Base-by-base conservation (phyloP, 306 rosid genomes). In the Quillaja saponaria region DNA sequence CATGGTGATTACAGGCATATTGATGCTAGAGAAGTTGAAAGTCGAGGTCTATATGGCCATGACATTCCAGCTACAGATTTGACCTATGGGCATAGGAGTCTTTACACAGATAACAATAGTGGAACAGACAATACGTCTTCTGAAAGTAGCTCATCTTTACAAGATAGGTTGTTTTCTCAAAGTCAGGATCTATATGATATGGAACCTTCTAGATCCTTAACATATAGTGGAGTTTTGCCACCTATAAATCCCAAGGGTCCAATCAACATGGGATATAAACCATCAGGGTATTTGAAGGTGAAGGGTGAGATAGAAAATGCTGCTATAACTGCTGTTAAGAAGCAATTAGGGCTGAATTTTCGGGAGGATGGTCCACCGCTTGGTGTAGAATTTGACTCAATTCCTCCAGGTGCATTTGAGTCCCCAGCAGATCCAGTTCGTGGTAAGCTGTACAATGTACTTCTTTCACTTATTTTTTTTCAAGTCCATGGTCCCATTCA, bases 401-500 rank as follows among this genome's bases (percentile, higher is more conserved):
- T 80, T 80, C 99, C 99, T 66, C 99, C 97, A 9, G 96, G 91
- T 68, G 96, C 97, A 66, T 94, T 94, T 66, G 97, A 94, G 72
- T 66, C 69, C 55, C 88, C 81, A 31, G 68, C 73, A 59, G 77
- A 81, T 73, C 83, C 88, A 50, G 64, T 76, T 64, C 84, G 66
- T 38, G 99, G 99, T 92, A 74, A 34, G 81, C 72, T 61, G 34
- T 62, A 49, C 34, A 16, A 25, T 66, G 28, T 56, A 28, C 53
- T 18, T 11, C 15, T n/a, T 34, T 63, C 38, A 48, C 56, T 4
- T 3, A 0, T n/a, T 10, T 37, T 44, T 13, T 45, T 41, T 42
- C 34, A 45, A 4, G 2, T 4, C 31, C 31, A 25, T 25, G 19
- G 4, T 66, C 48, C 18, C 31, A 34, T 73, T 61, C 53, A 62